Evolutionary conservation across 1,139 yeast species (phyloP), one percentile per base, ranked within the genome.

Genomic region (Saccharomycopsis hybrid): DNA sequence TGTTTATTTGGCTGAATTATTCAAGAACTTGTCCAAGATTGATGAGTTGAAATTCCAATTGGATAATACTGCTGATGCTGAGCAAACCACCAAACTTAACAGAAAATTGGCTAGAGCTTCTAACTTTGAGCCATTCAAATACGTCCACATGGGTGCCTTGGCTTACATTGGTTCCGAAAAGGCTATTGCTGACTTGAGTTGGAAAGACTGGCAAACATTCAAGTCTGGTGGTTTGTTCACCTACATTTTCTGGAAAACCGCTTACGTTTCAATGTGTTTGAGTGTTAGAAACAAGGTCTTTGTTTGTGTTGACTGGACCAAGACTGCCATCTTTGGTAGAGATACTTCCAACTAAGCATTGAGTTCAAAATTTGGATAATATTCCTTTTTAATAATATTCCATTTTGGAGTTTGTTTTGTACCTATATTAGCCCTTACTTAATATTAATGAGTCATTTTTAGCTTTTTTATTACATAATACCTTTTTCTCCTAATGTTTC

Each of bases 201-300:
- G 89, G 84, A 95, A 94, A 59, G 89, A 85, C 62, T 82, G 87
- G 78, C 83, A 87, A 57, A 82, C 84, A 61, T 76, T 82, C 56
- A 80, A 90, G 37, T 72, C 89, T 48, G 94, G 95, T 55, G 97
- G 97, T 61, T 76, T 86, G 42, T 73, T 86, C 65, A 87, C 97
- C 46, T 89, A 83, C 74, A 74, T 86, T 67, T 83, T 90, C 78
- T 90, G 97, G 97, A 83, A 95, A 72, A 82, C 90, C 38, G 95
- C 95, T 45, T 89, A 90, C 70, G 78, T 90, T 59, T 81, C 87
- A 69, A 89, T 89, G 96, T 85, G 94, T 70, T 81, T 90, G 67
- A 82, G 94, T 49, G 82, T 85, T 62, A 82, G 89, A 71, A 88
- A 86, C 74, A 90, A 87, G 76, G 73, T 87, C 57, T 76, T 88